Percentiles rank a stretch among this genome's conserved stretches.
Evolutionary conservation across 1,284 basidiomycete species (phyloP).

Genomic region (Neotropicomus parvogracilis): DNA sequence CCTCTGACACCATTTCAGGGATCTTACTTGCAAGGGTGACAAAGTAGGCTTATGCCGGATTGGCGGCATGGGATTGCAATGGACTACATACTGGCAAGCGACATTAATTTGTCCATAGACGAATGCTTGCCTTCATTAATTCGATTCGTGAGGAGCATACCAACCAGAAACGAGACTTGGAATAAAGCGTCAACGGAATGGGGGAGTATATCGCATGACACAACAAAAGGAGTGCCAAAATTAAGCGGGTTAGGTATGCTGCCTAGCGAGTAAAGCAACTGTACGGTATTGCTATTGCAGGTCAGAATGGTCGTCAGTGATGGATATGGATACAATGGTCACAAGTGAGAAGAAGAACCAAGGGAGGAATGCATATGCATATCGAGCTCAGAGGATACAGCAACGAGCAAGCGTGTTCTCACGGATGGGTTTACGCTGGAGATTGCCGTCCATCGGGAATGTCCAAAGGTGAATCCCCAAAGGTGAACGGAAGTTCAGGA

Average conservation of each 20-base stretch:
- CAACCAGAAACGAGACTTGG: conserved; percentile 7
- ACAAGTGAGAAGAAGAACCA: conserved; percentile 1
- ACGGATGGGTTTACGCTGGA: conserved; percentile 24
- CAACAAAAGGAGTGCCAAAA: conserved; percentile 15
- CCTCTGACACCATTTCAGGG: no score
- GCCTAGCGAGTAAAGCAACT: conserved; percentile 41
- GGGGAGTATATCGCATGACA: conserved; percentile 7
- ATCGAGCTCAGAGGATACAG: conserved; percentile 10
- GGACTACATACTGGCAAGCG: no score
- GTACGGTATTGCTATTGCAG: conserved; percentile 27
- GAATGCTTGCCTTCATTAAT: conserved; percentile 15
- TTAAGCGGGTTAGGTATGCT: conserved; percentile 30
- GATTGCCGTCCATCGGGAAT: conserved; percentile 31
- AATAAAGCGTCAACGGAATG: conserved; percentile 15
- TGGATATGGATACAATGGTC: conserved; percentile 30
- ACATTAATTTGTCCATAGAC: no score
- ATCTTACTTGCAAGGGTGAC: no score
- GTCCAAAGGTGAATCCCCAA: conserved; percentile 38
- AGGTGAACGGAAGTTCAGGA: conserved; percentile 67
- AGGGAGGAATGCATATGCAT: conserved; percentile 16
- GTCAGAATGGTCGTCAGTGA: conserved; percentile 21
- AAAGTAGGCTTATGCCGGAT: no score
- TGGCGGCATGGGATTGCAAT: no score
- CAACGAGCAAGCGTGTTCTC: conserved; percentile 6
- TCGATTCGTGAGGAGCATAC: conserved; percentile 6